Percentiles rank a stretch among this genome's conserved stretches.
phyloP scores from a whole-genome alignment of 306 rosid species.

The Gleditsia sinensis region DNA sequence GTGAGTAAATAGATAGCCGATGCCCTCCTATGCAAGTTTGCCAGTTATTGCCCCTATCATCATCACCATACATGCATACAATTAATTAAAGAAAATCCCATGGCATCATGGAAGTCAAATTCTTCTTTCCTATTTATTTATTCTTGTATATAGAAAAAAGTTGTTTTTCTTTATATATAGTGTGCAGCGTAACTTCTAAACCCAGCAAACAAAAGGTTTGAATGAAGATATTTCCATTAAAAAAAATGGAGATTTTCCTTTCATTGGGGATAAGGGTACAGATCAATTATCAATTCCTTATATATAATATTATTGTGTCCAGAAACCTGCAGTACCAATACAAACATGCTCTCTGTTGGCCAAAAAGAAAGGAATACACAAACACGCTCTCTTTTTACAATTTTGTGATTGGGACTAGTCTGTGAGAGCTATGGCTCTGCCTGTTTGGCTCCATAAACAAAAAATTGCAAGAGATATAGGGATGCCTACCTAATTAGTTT shows the following conservation, averaged over 20 bases:
- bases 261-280: background rate
- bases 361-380: no score
- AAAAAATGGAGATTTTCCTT: background rate
- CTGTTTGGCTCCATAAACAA: constrained; percentile 23
- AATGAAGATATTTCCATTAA: background rate
- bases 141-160: constrained; percentile 10
- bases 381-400: constrained; percentile 33
- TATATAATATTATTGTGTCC: no score
- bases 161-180: constrained; percentile 24
- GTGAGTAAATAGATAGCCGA: constrained; percentile 37
- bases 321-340: constrained; percentile 17
- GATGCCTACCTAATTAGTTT: no score
- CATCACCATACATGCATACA: constrained; percentile 47
- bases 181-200: constrained; percentile 49
- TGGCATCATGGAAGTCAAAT: constrained; percentile 35
- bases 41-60: constrained; percentile 34
- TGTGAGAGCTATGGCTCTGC: constrained; percentile 18
- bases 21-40: constrained; percentile 43
- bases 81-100: constrained; percentile 37
- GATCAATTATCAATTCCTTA: no score
- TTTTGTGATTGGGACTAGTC: constrained; percentile 53
- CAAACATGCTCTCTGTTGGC: no score
- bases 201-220: constrained; percentile 43
- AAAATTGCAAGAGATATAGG: constrained; percentile 30
- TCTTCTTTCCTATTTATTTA: constrained; percentile 32